Evolutionary conservation across 441 rosid species (phyloP), one percentile per base, ranked within the genome.

Genomic region (Breynia disticha): DNA sequence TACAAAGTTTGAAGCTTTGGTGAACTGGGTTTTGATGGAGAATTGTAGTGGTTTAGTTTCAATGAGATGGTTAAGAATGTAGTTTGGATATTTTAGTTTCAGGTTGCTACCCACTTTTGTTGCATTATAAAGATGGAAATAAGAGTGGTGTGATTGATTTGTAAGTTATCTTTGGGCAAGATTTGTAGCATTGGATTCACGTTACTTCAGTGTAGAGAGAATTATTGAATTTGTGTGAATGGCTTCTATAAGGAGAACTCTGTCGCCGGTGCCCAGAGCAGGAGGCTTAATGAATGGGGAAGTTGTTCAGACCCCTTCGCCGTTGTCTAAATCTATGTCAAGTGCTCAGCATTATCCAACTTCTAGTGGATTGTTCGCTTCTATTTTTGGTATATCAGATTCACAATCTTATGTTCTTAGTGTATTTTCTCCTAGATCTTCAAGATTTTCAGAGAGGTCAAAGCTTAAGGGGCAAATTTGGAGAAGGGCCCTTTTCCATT

Each of bases 161-260:
- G n/a, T 13, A 41, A 9, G 44, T 9, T 41, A 11, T 41, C n/a
- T 41, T 41, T 15, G 13, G 4, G 10, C 3, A 21, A 7, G 50
- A 47, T 14, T 47, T 13, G 8, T 28, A 11, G 50, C 11, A 2
- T 47, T 47, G 50, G 35, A 21, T 14, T 21, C 12, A 8, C 13
- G 7, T 11, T 28, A 7, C 16, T 19, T 2, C 13, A 22, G 39
- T 49, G 18, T 49, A 12, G 13, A 32, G 32, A 4, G 14, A 50
- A 50, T n/a, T 50, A 13, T 21, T 50, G 37, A 48, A 53, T 51
- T 66, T 21, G 42, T 61, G 21, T 45, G 46, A 16, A 80, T 80
- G 90, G 79, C 86, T 51, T 80, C 86, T 49, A 71, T 83, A 54
- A 74, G 84, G 68, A 75, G 86, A 67, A 59, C 83, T 32, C 50